Percentiles rank a stretch among this genome's conserved stretches.
phyloP scores from a whole-genome alignment of 2,329 filamentous ascomycete genomes.

The Alternaria alternata region DNA sequence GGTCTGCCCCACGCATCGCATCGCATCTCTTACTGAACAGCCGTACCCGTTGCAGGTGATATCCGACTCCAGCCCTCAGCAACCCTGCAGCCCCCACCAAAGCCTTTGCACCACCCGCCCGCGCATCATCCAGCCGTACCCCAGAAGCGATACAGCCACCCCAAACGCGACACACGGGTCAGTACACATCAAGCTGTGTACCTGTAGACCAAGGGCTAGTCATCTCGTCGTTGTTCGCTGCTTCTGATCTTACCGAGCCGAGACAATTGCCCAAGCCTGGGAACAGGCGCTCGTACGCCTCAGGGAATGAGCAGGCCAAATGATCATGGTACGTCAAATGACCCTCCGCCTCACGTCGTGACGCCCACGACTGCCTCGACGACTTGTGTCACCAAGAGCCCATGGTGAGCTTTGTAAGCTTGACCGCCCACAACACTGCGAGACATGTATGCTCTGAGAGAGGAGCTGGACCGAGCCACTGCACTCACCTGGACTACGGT shows the following conservation, averaged over 20 bases:
- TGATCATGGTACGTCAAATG: constrained; percentile 49
- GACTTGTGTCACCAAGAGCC: neutral
- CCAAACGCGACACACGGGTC: constrained; percentile 13
- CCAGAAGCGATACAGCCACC: constrained; percentile 11
- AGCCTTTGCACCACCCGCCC: constrained; percentile 23
- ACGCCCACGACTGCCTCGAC: constrained; percentile 5
- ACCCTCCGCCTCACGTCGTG: constrained; percentile 5
- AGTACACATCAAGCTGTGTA: constrained; percentile 14
- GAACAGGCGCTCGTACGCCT: constrained; percentile 36
- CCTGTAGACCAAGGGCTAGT: constrained; percentile 14
- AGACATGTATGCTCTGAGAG: constrained; percentile 7
- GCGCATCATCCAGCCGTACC: constrained; percentile 15
- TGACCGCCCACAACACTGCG: constrained; percentile 6
- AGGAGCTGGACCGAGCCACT: constrained; percentile 2
- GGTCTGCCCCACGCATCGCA: constrained; percentile 9
- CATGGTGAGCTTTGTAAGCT: constrained; percentile 6
- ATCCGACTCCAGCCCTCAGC: constrained; percentile 12
- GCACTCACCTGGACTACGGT: constrained; percentile 1
- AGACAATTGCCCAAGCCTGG: constrained; percentile 30
- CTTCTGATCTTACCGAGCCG: constrained; percentile 20
- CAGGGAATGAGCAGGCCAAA: constrained; percentile 53
- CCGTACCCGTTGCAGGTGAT: constrained; percentile 20
- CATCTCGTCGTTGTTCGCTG: constrained; percentile 18
- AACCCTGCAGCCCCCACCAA: constrained; percentile 20
- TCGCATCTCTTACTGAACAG: constrained; percentile 15